A percentile compares a stretch with the other conserved stretches of the same genome.
These are phyloP conservation scores for Rhodotorula sp. DNA, from an alignment of 1,284 basidiomycete species.

Conservation along the genomic window DNA sequence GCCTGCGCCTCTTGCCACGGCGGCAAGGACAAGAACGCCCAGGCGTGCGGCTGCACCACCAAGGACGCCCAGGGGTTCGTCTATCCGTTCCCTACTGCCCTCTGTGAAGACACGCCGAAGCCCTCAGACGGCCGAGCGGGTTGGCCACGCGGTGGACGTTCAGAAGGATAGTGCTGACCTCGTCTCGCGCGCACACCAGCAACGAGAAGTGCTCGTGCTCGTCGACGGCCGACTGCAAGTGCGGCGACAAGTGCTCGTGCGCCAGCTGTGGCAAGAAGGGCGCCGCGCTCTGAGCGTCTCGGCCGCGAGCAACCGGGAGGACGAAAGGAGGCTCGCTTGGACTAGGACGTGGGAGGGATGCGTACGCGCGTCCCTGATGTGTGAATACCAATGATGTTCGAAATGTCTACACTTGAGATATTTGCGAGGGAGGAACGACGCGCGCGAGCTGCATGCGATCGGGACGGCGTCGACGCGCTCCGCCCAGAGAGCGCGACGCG, in stretches of 20 bases:
- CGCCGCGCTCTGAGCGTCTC: neutral
- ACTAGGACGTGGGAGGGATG: neutral
- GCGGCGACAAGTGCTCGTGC: conserved; percentile 23
- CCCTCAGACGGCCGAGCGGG: no score
- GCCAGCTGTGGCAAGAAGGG: conserved; percentile 6
- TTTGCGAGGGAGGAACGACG: no score
- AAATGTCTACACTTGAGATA: no score
- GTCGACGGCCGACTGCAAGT: conserved; percentile 9
- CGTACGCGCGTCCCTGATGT: neutral
- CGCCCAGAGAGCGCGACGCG: no score
- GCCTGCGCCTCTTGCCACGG: conserved; percentile 23
- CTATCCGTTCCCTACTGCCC: neutral
- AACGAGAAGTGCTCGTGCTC: conserved; percentile 9
- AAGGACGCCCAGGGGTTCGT: conserved; percentile 20
- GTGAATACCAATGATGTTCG: neutral
- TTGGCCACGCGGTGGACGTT: no score
- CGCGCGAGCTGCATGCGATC: no score
- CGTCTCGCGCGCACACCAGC: neutral
- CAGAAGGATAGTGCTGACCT: neutral
- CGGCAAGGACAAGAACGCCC: conserved; percentile 22
- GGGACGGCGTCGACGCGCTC: no score
- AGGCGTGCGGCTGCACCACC: conserved; percentile 16
- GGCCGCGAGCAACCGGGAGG: neutral
- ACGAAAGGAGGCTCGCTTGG: neutral
- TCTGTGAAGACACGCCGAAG: neutral